phyloP scores from a whole-genome alignment of 768 basidiomycete genomes.

The Psilocybe sp. region DNA sequence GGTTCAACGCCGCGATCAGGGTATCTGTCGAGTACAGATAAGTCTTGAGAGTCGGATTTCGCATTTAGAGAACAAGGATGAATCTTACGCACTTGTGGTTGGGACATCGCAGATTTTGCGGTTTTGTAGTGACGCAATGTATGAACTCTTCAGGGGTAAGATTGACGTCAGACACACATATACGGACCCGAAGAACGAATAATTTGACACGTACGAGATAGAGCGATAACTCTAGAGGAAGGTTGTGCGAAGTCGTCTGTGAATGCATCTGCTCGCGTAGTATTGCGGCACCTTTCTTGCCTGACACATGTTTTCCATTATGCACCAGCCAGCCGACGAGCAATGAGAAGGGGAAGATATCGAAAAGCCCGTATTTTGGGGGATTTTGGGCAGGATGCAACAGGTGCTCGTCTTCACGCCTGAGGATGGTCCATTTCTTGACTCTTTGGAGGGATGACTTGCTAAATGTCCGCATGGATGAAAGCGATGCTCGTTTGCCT shows the following conservation, averaged over 20 bases:
- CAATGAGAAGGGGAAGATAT: slow-evolving; percentile 72
- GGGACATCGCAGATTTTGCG: slow-evolving; percentile 56
- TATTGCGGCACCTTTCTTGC: slow-evolving; percentile 57
- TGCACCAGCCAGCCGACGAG: slow-evolving; percentile 43
- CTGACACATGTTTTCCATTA: slow-evolving; percentile 48
- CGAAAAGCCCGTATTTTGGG: slow-evolving; percentile 57
- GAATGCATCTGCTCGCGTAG: slow-evolving; percentile 44
- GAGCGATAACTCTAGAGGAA: slow-evolving; percentile 67
- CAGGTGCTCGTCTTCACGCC: slow-evolving; percentile 38
- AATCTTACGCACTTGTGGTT: slow-evolving; percentile 48
- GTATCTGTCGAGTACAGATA: slow-evolving; percentile 30
- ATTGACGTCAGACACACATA: not conserved
- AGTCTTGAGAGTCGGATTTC: not conserved
- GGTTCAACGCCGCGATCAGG: slow-evolving; percentile 46
- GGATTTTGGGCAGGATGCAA: slow-evolving; percentile 54
- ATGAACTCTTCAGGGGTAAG: slow-evolving; percentile 52
- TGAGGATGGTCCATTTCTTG: slow-evolving; percentile 32
- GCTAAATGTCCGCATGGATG: no score
- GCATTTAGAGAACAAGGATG: not conserved
- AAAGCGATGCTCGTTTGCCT: no score
- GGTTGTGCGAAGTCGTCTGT: slow-evolving; percentile 49
- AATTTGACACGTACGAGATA: slow-evolving; percentile 46
- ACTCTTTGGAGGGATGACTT: slow-evolving; percentile 10
- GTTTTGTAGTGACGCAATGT: slow-evolving; percentile 57
- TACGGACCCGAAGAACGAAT: no score